Percentiles rank a stretch among this genome's conserved stretches.
These are phyloP conservation scores for Pichiaceae sp. DNA, from an alignment of 1,139 yeast genomes.

Conservation along the genomic window DNA sequence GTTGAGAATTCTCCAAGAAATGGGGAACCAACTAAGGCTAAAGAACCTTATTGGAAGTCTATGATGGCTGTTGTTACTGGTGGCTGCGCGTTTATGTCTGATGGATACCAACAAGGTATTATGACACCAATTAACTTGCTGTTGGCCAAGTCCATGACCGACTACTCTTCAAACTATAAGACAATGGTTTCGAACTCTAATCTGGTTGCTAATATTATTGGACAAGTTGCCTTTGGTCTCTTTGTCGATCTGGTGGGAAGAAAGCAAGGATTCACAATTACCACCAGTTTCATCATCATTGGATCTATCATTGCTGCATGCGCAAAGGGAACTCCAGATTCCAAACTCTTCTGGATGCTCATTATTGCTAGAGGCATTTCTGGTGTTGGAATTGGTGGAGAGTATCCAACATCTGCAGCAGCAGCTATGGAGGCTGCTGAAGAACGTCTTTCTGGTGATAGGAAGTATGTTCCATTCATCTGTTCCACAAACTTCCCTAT, in stretches of 20 bases:
- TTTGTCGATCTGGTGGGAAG: constrained; percentile 39
- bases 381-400: constrained; percentile 73
- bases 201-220: constrained; percentile 41
- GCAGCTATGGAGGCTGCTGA: constrained; percentile 67
- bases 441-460: constrained; percentile 32
- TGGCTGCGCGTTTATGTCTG: constrained; percentile 45
- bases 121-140: constrained; percentile 39
- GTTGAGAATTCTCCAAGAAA: too few relatives aligned
- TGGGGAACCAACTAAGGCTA: too few relatives aligned
- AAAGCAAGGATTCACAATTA: constrained; percentile 38
- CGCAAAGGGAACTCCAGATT: constrained; percentile 33
- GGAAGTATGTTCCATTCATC: constrained; percentile 36
- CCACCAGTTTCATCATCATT: constrained; percentile 35
- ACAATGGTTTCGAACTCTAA: constrained; percentile 43
- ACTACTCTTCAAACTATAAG: constrained; percentile 31
- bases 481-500: constrained; percentile 41
- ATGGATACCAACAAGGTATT: constrained; percentile 46
- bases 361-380: constrained; percentile 58
- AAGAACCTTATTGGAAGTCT: constrained; percentile 4
- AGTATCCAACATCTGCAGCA: constrained; percentile 59
- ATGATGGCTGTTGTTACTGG: constrained; percentile 22
- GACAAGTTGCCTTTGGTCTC: constrained; percentile 38
- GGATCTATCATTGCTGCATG: constrained; percentile 44
- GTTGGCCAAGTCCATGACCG: constrained; percentile 23
- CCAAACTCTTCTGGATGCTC: constrained; percentile 54